These are phyloP conservation scores for Gleditsia sinensis DNA, from an alignment of 306 rosid species.

Conservation along the genomic window DNA sequence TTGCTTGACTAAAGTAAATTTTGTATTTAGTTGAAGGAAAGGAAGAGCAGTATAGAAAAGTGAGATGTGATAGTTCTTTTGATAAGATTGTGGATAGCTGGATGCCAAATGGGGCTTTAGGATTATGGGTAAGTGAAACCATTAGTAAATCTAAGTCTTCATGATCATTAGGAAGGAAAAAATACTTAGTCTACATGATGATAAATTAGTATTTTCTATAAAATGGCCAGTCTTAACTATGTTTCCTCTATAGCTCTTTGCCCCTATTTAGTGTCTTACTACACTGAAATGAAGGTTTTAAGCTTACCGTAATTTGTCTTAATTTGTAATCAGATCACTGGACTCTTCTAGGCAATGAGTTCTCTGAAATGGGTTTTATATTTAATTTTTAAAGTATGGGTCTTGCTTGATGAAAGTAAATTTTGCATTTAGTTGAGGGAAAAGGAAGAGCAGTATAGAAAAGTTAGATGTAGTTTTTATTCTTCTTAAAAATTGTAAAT, in stretches of 20 bases:
- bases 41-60: not conserved
- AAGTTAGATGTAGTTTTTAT: not conserved
- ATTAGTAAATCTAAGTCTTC: not conserved
- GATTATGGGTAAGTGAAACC: not conserved
- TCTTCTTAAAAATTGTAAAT: not conserved
- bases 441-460: not conserved
- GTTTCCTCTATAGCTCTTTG: too few relatives aligned
- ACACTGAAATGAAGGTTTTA: slow-evolving; percentile 2
- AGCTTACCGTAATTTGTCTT: not conserved
- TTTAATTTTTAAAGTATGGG: not conserved
- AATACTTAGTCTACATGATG: slow-evolving; percentile 7
- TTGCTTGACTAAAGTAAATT: not conserved
- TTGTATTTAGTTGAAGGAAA: slow-evolving; percentile 8
- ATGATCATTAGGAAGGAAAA: not conserved
- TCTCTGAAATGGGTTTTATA: not conserved
- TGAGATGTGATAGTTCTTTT: not conserved
- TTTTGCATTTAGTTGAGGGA: slow-evolving; percentile 14
- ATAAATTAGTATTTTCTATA: not conserved
- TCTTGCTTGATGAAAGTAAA: not conserved
- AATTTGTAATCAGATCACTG: not conserved
- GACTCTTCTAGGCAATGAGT: not conserved
- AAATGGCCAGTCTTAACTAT: not conserved
- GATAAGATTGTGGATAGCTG: not conserved
- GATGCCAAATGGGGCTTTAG: not conserved
- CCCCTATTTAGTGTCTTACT: not conserved